A percentile compares a stretch with the other conserved stretches of the same genome.
Conservation (phyloP, 176 grass and related monocot species). For the Triticum urartu region DNA sequence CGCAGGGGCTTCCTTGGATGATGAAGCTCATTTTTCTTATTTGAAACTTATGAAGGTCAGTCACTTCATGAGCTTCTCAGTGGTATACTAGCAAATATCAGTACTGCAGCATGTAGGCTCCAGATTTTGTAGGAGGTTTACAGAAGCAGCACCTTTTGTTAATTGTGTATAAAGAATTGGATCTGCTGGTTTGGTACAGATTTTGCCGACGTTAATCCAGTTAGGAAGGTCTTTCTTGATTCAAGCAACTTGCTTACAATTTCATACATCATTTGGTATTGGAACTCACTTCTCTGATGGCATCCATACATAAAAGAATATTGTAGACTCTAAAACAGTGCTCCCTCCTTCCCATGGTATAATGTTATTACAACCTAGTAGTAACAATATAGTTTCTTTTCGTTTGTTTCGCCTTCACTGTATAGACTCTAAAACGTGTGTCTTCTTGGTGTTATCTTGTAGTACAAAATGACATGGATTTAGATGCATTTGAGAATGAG, state of each 20-base stretch:
- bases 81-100: background rate
- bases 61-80: background rate
- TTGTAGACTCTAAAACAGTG: background rate
- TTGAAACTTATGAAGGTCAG: constrained; percentile 6
- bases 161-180: background rate
- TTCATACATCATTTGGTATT: background rate
- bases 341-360: too few species aligned
- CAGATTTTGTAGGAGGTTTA: background rate
- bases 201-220: constrained; percentile 13
- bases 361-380: background rate
- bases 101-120: constrained; percentile 20
- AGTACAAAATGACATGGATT: background rate
- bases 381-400: background rate
- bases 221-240: constrained; percentile 9
- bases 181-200: constrained; percentile 3
- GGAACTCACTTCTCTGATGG: background rate
- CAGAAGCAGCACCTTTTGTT: constrained; percentile 17
- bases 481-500: background rate
- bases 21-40: background rate
- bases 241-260: constrained; percentile 10
- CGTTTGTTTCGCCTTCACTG: background rate
- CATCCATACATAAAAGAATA: background rate
- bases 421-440: background rate
- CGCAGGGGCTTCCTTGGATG: constrained; percentile 20
- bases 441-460: background rate